Percentiles rank a stretch among this genome's conserved stretches.
phyloP scores from a whole-genome alignment of 2,329 filamentous ascomycete genomes.

The Aspergillus udagawae region DNA sequence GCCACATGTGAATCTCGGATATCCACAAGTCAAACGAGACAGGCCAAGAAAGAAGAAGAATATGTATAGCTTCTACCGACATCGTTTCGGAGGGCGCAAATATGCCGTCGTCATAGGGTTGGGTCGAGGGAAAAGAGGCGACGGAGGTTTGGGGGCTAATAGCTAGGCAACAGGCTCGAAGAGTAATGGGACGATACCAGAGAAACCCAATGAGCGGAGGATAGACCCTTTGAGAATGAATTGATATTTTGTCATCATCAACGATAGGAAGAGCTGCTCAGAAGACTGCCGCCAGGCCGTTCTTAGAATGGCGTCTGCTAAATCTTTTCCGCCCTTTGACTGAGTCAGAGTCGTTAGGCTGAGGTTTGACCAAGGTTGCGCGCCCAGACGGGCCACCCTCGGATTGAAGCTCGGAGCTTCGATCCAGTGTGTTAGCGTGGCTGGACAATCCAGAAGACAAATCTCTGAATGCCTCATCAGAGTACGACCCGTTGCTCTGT shows the following conservation, averaged over 20 bases:
- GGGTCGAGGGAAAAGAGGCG: neutral
- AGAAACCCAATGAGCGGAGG: neutral
- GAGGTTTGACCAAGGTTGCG: conserved; percentile 41
- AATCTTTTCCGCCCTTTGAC: conserved; percentile 64
- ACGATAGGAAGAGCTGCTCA: conserved; percentile 35
- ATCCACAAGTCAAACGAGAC: conserved; percentile 19
- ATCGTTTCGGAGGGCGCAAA: neutral
- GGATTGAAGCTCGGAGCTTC: conserved; percentile 35
- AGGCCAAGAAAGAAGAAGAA: neutral
- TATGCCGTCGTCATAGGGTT: no score
- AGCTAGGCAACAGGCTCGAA: neutral
- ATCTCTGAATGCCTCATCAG: conserved; percentile 64
- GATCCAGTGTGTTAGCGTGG: conserved; percentile 44
- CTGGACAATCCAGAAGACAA: conserved; percentile 71
- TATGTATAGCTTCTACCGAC: neutral
- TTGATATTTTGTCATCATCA: neutral
- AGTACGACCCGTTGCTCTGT: conserved; percentile 62
- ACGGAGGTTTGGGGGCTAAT: neutral
- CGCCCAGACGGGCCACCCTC: conserved; percentile 41
- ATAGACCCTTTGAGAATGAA: neutral
- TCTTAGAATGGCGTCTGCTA: conserved; percentile 90
- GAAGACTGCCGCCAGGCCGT: conserved; percentile 85
- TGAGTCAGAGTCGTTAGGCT: conserved; percentile 48
- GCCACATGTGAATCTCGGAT: conserved; percentile 22
- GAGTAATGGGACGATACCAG: neutral